These are phyloP conservation scores for Platismatia glauca DNA, from an alignment of 495 filamentous ascomycete species.

Conservation along the genomic window DNA sequence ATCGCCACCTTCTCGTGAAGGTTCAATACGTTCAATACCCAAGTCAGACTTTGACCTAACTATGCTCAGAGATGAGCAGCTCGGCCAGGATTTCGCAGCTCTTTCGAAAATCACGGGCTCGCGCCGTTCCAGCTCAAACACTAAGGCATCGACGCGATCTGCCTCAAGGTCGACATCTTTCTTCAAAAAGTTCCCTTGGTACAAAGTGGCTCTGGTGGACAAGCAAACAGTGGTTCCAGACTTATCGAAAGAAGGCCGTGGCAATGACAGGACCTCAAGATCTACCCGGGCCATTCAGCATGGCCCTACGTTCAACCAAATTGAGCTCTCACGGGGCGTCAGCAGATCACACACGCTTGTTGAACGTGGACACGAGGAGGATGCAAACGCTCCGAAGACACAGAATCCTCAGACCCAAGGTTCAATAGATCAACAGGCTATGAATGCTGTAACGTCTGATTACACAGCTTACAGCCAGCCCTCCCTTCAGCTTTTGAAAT, in stretches of 20 bases:
- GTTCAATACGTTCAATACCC: not conserved
- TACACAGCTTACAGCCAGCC: not conserved
- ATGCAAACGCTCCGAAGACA: not conserved
- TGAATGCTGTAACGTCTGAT: not conserved
- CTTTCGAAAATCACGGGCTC: not conserved
- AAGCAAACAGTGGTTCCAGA: not conserved
- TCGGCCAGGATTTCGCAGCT: not conserved
- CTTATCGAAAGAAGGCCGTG: not conserved
- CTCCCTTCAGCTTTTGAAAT: not conserved
- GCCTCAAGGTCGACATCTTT: constrained; percentile 5
- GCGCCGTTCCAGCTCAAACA: constrained; percentile 7
- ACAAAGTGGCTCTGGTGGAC: constrained; percentile 3
- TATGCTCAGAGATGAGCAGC: not conserved
- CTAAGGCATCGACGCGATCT: constrained; percentile 2
- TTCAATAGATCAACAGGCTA: not conserved
- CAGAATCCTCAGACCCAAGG: not conserved
- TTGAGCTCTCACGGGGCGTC: not conserved
- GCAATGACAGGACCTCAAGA: not conserved
- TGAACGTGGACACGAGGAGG: not conserved
- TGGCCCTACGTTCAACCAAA: not conserved
- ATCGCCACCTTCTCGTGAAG: not conserved
- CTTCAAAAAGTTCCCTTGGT: constrained; percentile 10
- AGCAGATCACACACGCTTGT: not conserved
- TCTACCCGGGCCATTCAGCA: not conserved
- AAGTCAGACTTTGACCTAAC: not conserved